Evolutionary conservation across 2,329 filamentous ascomycete genomes (phyloP), one percentile per base, ranked within the genome.

Genomic region (Aureobasidium uvarum): DNA sequence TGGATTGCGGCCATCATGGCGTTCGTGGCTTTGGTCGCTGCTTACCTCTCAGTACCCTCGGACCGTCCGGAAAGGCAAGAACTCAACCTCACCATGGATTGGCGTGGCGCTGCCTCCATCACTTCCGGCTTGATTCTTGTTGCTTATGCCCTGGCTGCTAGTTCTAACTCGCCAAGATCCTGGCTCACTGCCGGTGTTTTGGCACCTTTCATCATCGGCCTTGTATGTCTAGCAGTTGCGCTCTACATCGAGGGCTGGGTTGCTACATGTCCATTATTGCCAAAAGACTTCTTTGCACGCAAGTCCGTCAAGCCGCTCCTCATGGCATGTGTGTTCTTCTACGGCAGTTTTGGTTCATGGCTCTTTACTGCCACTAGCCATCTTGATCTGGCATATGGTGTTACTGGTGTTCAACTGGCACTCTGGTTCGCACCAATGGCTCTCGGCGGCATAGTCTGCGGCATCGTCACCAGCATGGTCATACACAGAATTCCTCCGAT

Each of bases 41-140:
- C 73, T 2, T 76, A 72, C 59, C 54, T 77, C 10, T 73, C 70
- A 3, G 71, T 76, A 2, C 75, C 75, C 13, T 68, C 71, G 20
- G 74, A 76, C 50, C 63, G 69, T 33, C 72, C 71, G 5, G 73
- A 75, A 64, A 66, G 74, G 16, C 67, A 71, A 51, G 64, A 71
- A 48, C 62, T 75, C 31, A 70, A 70, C 14, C 67, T 76, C 58
- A 72, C 74, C 67, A 77, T 76, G 75, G 75, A 77, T 65, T 77
- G 74, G 74, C 59, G 70, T 25, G 75, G 75, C 14, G 69, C 72
- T 10, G 68, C 73, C 50, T 64, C 75, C 16, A 75, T 76, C 45
- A 76, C 73, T 11, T 69, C 70, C 28, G 75, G 75, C 11, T 66
- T 77, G 52, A 73, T 77, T 14, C 62, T 77, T 10, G 66, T 76